phyloP scores from a whole-genome alignment of 179 eudicot genomes.

The Pouteria campechiana region DNA sequence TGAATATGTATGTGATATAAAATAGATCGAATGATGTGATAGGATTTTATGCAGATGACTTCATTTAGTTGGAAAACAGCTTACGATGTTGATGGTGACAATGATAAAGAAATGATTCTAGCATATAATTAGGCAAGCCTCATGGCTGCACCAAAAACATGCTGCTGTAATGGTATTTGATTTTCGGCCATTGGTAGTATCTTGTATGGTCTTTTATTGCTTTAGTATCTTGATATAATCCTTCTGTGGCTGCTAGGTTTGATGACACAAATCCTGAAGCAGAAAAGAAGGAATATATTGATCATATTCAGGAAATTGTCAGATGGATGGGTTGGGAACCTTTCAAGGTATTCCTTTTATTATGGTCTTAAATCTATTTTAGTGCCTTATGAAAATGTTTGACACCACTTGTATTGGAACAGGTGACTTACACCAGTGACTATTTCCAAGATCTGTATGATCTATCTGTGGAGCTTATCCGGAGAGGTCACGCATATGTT shows the following conservation, averaged over 20 bases:
- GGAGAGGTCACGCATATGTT: slow-evolving; percentile 85
- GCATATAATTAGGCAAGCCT: no score
- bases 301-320: slow-evolving; percentile 90
- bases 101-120: no score
- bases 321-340: slow-evolving; percentile 98
- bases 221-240: neutral
- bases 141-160: no score
- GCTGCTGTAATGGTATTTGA: no score
- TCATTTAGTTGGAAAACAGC: no score
- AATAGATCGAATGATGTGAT: no score
- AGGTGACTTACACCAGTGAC: slow-evolving; percentile 90
- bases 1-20: no score
- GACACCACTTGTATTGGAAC: slow-evolving; percentile 9
- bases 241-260: slow-evolving; percentile 31
- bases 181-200: no score
- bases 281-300: slow-evolving; percentile 85
- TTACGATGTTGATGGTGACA: no score
- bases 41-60: no score
- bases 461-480: slow-evolving; percentile 77
- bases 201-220: no score
- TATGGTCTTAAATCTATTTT: neutral
- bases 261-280: slow-evolving; percentile 99
- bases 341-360: slow-evolving; percentile 45
- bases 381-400: neutral
- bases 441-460: slow-evolving; percentile 89